phyloP scores from a whole-genome alignment of 1,139 yeast species.

The Saccharomyces hybrid region DNA sequence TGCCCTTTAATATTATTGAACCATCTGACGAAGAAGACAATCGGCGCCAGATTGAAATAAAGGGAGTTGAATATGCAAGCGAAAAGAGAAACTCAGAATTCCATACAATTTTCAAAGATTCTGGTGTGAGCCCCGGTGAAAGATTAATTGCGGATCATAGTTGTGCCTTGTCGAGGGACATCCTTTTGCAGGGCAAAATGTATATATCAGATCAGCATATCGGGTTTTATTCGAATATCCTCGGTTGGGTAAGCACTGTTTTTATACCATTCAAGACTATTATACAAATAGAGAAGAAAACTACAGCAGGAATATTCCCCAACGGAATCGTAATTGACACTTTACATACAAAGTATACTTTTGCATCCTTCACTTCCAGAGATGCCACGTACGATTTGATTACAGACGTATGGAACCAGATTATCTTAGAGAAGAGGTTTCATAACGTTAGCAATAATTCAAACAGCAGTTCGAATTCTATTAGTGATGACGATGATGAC shows the following conservation, averaged over 20 bases:
- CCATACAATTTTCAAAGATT: conserved; percentile 50
- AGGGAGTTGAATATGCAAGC: conserved; percentile 29
- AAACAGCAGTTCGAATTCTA: neutral
- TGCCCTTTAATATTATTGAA: conserved; percentile 11
- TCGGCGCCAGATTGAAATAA: conserved; percentile 16
- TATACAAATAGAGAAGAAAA: conserved; percentile 60
- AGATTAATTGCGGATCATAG: conserved; percentile 54
- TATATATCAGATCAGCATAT: conserved; percentile 54
- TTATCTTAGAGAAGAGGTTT: conserved; percentile 25
- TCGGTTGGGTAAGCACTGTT: conserved; percentile 65
- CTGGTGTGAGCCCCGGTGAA: conserved; percentile 42
- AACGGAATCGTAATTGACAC: conserved; percentile 68
- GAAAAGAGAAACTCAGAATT: conserved; percentile 52
- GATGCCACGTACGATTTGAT: conserved; percentile 57
- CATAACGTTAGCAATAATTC: conserved; percentile 10
- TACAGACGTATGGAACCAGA: conserved; percentile 51
- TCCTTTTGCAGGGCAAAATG: conserved; percentile 62
- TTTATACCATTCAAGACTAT: conserved; percentile 58
- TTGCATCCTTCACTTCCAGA: conserved; percentile 65
- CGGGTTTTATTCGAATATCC: conserved; percentile 63
- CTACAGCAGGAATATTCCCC: conserved; percentile 67
- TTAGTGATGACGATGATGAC: conserved; percentile 16
- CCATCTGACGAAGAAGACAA: conserved; percentile 12
- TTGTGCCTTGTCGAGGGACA: conserved; percentile 67
- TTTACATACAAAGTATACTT: conserved; percentile 58